phyloP scores from a whole-genome alignment of 371 early-diverging fungal species.

The Parasitella parasitica region DNA sequence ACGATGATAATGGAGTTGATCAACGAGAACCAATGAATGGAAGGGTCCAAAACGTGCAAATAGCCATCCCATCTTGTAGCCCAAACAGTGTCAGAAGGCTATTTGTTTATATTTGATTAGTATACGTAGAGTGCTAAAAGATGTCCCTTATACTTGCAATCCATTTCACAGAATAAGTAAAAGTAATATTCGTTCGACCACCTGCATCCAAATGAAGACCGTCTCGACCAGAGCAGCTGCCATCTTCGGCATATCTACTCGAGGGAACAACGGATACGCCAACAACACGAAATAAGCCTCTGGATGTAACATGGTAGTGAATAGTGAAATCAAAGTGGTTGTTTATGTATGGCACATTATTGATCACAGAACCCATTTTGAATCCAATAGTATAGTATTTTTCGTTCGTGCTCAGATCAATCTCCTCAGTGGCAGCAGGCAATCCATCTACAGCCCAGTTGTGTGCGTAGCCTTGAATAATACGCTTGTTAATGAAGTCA shows the following conservation, averaged over 20 bases:
- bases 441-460: conserved; percentile 90
- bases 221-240: conserved; percentile 2
- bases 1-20: conserved; percentile 89
- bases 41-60: conserved; percentile 79
- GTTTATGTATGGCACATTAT: conserved; percentile 30
- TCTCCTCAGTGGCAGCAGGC: conserved; percentile 74
- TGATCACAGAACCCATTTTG: conserved; percentile 51
- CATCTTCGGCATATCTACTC: conserved; percentile 42
- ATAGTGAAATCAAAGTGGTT: conserved; percentile 91
- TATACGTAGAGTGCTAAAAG: background rate
- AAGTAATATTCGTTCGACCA: conserved; percentile 60
- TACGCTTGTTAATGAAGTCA: conserved; percentile 80
- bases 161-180: conserved; percentile 89
- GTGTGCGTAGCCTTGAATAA: conserved; percentile 76
- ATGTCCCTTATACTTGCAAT: conserved; percentile 39
- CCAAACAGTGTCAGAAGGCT: conserved; percentile 75
- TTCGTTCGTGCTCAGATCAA: conserved; percentile 56
- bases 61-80: conserved; percentile 96
- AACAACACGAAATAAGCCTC: conserved; percentile 75
- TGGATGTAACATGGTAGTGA: conserved; percentile 70
- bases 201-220: conserved; percentile 21
- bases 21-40: conserved; percentile 80
- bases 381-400: conserved; percentile 79
- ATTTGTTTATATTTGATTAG: background rate
- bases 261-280: conserved; percentile 79